Evolutionary conservation across 352 stramenopile genomes (phyloP).

Genomic region (Globisporangium cystogenes): DNA sequence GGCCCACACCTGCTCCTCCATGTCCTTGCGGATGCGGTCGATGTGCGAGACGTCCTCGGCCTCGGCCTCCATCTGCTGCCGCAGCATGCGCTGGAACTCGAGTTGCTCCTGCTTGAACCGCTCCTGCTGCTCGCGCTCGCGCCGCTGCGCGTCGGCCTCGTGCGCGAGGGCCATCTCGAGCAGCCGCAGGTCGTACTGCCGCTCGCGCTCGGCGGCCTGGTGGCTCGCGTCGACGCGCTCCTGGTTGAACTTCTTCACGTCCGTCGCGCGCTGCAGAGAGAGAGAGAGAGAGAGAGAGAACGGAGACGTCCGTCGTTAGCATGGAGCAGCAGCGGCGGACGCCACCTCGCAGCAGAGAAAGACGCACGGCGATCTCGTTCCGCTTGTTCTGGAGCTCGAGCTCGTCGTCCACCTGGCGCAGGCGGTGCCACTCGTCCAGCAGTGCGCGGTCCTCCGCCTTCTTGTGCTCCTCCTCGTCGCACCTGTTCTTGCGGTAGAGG

Average conservation of each 20-base stretch:
- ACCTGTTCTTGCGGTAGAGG: conserved; percentile 39
- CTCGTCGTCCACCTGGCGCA: conserved; percentile 58
- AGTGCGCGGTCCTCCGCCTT: conserved; percentile 44
- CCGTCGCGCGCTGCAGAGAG: conserved; percentile 34
- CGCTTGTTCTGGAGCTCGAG: conserved; percentile 40
- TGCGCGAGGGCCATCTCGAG: conserved; percentile 51
- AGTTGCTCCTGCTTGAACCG: conserved; percentile 67
- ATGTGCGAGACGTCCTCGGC: conserved; percentile 59
- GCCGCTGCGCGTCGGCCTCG: conserved; percentile 51
- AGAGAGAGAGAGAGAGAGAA: too few relatives aligned
- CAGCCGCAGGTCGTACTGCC: conserved; percentile 56
- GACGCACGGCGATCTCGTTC: conserved; percentile 45
- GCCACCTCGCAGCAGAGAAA: background rate
- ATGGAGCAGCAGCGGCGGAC: conserved; percentile 2
- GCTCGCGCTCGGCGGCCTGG: conserved; percentile 38
- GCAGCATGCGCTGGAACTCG: conserved; percentile 69
- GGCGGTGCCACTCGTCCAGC: conserved; percentile 50
- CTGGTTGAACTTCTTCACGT: conserved; percentile 74
- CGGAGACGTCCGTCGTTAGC: too few relatives aligned
- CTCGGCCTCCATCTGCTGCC: conserved; percentile 68
- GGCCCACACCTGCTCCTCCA: conserved; percentile 73
- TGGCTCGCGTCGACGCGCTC: conserved; percentile 50
- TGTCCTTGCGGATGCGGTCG: conserved; percentile 73
- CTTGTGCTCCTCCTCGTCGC: conserved; percentile 33
- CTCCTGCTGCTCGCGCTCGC: conserved; percentile 55